phyloP scores from a whole-genome alignment of 2,329 filamentous ascomycete species.

The Taxawa tesnikishii region DNA sequence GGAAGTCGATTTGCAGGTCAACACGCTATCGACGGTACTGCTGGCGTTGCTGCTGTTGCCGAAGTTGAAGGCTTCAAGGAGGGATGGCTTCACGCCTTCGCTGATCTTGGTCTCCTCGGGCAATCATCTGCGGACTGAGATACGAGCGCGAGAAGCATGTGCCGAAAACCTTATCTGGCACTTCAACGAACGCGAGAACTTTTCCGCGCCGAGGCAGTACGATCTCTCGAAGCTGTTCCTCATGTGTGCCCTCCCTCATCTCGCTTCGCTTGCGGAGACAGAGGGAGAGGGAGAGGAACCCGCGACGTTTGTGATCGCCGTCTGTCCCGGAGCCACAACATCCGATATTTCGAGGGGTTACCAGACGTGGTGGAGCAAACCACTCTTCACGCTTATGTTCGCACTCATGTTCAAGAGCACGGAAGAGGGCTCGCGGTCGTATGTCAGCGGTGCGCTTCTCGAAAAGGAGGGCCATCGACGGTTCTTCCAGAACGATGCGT shows the following conservation, averaged over 20 bases:
- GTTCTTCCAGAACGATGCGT: constrained; percentile 22
- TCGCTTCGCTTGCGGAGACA: constrained; percentile 11
- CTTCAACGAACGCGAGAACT: background rate
- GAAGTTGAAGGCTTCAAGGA: constrained; percentile 13
- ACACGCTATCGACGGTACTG: constrained; percentile 43
- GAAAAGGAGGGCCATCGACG: constrained; percentile 21
- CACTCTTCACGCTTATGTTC: constrained; percentile 12
- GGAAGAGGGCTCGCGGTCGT: constrained; percentile 17
- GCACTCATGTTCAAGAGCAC: constrained; percentile 14
- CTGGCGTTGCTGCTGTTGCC: constrained; percentile 39
- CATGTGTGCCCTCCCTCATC: constrained; percentile 19
- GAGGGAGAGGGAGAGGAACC: constrained; percentile 12
- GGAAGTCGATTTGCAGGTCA: constrained; percentile 42
- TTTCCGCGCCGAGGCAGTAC: constrained; percentile 12
- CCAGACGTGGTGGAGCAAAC: constrained; percentile 13
- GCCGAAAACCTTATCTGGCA: background rate
- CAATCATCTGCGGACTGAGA: constrained; percentile 1
- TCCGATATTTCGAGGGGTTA: constrained; percentile 20
- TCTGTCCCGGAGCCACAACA: constrained; percentile 21
- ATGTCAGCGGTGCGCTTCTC: constrained; percentile 21
- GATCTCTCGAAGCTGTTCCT: constrained; percentile 21
- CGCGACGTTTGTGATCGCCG: constrained; percentile 21
- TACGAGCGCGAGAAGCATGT: background rate
- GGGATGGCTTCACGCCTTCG: constrained; percentile 3
- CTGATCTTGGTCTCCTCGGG: constrained; percentile 5